These are phyloP conservation scores for Thyridium curvatum DNA, from an alignment of 2,329 filamentous ascomycete species.

Conservation along the genomic window DNA sequence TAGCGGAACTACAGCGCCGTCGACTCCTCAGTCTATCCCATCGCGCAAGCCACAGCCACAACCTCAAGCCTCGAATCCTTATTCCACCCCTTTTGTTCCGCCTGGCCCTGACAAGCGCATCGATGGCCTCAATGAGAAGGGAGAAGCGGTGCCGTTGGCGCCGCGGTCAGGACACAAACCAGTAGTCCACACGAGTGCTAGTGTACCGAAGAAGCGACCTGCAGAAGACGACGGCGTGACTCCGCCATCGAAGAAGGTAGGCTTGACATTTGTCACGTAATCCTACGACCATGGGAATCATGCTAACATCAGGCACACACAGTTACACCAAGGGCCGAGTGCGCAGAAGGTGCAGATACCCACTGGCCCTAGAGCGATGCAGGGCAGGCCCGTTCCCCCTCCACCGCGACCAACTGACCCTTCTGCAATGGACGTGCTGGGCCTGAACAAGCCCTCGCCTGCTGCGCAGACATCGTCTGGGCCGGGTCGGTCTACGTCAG, in stretches of 20 bases:
- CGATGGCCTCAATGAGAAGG: slow-evolving; percentile 20
- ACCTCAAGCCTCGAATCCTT: slow-evolving; percentile 2
- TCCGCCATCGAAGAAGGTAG: slow-evolving; percentile 33
- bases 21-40: background rate
- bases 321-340: background rate
- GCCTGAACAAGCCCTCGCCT: slow-evolving; percentile 19
- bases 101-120: slow-evolving; percentile 5
- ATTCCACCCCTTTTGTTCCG: too few relatives aligned
- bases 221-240: slow-evolving; percentile 27
- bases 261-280: slow-evolving; percentile 11
- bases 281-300: background rate
- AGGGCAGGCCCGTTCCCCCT: slow-evolving; percentile 9
- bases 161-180: slow-evolving; percentile 18
- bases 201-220: slow-evolving; percentile 32
- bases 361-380: slow-evolving; percentile 7
- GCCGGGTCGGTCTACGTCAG: slow-evolving; percentile 28
- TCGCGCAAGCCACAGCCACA: slow-evolving; percentile 9
- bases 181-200: slow-evolving; percentile 30
- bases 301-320: slow-evolving; percentile 3
- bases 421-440: slow-evolving; percentile 45
- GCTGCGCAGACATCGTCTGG: too few relatives aligned
- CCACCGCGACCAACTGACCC: slow-evolving; percentile 31
- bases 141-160: slow-evolving; percentile 14
- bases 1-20: too few relatives aligned
- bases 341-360: background rate